Percentiles rank a stretch among this genome's conserved stretches.
Conservation (phyloP, 257 asterid species). For the Rubia yunnanensis region DNA sequence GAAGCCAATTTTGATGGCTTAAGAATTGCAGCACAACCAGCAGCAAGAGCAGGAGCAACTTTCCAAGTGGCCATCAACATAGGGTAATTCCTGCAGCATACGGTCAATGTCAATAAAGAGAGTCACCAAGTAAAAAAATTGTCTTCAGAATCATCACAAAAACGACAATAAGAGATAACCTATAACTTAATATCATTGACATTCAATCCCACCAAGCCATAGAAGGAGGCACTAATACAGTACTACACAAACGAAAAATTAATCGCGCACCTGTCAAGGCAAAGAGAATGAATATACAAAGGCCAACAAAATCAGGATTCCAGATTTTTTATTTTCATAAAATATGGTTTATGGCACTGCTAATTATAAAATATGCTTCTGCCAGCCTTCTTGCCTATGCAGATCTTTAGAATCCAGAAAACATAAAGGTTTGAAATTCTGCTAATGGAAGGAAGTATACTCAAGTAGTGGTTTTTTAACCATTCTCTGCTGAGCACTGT, state of each 20-base stretch:
- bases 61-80: constrained; percentile 96
- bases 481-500: no score
- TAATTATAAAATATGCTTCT: background rate
- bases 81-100: constrained; percentile 72
- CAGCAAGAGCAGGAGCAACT: constrained; percentile 98
- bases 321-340: background rate
- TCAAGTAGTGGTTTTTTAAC: no score
- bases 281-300: background rate
- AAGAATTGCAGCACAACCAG: constrained; percentile 92
- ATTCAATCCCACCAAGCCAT: background rate
- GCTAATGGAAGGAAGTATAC: no score
- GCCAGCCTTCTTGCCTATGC: background rate
- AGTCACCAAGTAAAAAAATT: background rate
- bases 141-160: background rate
- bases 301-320: background rate
- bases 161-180: background rate
- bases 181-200: background rate
- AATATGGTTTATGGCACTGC: background rate
- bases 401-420: background rate
- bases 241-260: background rate
- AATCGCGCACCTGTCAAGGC: background rate
- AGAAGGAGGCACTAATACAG: constrained; percentile 1
- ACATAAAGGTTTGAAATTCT: background rate
- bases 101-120: constrained; percentile 14
- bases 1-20: constrained; percentile 94